These are phyloP conservation scores for Nephelium lappaceum DNA, from an alignment of 345 rosid species.

Conservation along the genomic window DNA sequence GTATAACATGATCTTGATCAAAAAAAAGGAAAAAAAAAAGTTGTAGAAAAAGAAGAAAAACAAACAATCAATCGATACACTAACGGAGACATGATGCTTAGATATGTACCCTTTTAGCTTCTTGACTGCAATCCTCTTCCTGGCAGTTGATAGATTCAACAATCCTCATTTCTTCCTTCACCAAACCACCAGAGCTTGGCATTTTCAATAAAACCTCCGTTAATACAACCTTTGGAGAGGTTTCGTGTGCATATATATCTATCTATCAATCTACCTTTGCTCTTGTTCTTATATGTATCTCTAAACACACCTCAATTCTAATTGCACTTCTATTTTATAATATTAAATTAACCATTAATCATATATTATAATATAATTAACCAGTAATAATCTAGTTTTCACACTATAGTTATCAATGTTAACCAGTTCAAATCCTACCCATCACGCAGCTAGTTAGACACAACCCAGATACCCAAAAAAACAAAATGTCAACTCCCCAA, in stretches of 20 bases:
- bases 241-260: background rate
- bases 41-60: background rate
- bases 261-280: background rate
- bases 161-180: constrained; percentile 31
- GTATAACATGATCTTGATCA: background rate
- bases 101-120: constrained; percentile 28
- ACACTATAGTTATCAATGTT: background rate
- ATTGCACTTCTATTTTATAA: background rate
- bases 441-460: constrained; percentile 16
- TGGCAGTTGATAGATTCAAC: constrained; percentile 25
- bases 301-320: background rate
- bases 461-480: constrained; percentile 12
- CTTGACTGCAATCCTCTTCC: constrained; percentile 33
- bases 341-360: no score
- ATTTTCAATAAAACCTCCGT: constrained; percentile 46
- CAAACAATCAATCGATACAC: background rate
- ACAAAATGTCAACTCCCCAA: constrained; percentile 61
- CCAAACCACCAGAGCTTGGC: constrained; percentile 29
- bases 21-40: background rate
- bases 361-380: constrained; percentile 11
- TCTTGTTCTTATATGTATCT: background rate
- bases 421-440: constrained; percentile 4
- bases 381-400: background rate
- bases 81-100: background rate
- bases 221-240: background rate